phyloP scores from a whole-genome alignment of 2,329 filamentous ascomycete species.

The Botrytis hyacinthi region DNA sequence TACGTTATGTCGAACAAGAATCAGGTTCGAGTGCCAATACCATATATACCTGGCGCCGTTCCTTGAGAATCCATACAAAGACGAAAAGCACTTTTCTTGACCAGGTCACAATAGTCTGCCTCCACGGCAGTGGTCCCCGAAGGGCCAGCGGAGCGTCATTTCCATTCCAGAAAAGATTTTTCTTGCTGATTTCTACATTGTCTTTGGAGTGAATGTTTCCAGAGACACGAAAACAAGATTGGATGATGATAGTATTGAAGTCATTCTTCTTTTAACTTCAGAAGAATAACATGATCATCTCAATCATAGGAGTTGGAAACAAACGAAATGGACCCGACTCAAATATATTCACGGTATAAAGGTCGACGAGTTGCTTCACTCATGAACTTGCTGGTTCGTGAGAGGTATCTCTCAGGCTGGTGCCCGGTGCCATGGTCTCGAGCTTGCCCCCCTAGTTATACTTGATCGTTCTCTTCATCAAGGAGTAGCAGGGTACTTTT shows the following conservation, averaged over 20 bases:
- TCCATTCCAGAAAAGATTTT: not conserved
- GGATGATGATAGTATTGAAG: not conserved
- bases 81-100: not conserved
- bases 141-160: not conserved
- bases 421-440: not conserved
- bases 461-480: not conserved
- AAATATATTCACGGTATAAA: not conserved
- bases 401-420: no score
- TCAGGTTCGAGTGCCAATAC: not conserved
- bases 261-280: not conserved
- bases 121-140: not conserved
- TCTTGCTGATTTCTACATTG: not conserved
- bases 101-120: not conserved
- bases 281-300: not conserved
- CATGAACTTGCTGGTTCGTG: not conserved
- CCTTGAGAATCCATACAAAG: not conserved
- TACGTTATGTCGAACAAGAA: not conserved
- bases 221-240: not conserved
- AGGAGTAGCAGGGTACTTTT: not conserved
- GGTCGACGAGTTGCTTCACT: not conserved
- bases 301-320: not conserved
- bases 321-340: not conserved
- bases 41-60: not conserved
- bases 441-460: not conserved
- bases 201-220: not conserved